These are phyloP conservation scores for Helicocarpus griseus DNA, from an alignment of 2,329 filamentous ascomycete species.

Conservation along the genomic window DNA sequence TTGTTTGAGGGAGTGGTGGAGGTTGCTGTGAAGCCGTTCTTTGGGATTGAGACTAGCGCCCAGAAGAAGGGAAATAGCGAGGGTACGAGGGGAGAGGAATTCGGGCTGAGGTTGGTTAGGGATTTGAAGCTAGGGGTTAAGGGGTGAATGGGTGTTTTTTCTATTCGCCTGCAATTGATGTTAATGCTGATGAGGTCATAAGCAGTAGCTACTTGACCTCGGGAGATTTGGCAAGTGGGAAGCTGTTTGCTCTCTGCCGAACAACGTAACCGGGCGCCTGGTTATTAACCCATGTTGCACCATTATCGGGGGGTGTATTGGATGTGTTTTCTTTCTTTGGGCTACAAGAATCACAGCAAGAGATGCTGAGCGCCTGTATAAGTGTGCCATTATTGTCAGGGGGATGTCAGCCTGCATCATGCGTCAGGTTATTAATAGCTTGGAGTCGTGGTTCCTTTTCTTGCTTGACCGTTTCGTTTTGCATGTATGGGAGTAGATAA, in stretches of 20 bases:
- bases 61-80: conserved; percentile 9
- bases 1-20: conserved; percentile 68
- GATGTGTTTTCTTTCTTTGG: not conserved
- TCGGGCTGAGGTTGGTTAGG: conserved; percentile 28
- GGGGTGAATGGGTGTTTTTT: conserved; percentile 10
- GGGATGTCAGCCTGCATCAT: not conserved
- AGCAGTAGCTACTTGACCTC: not conserved
- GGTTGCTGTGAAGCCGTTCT: conserved; percentile 59
- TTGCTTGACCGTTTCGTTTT: not conserved
- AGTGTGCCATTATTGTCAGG: not conserved
- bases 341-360: not conserved
- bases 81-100: not conserved
- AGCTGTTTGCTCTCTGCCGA: not conserved
- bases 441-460: not conserved
- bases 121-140: conserved; percentile 33
- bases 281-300: not conserved
- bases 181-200: not conserved
- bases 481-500: too few relatives aligned
- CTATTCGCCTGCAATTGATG: not conserved
- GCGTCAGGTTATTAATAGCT: not conserved
- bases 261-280: not conserved
- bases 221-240: not conserved
- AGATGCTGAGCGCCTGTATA: not conserved
- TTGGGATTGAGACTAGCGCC: conserved; percentile 41
- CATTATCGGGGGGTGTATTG: not conserved